Base-by-base conservation (phyloP, 108 stramenopile species). In the Cyclotella cryptica region DNA sequence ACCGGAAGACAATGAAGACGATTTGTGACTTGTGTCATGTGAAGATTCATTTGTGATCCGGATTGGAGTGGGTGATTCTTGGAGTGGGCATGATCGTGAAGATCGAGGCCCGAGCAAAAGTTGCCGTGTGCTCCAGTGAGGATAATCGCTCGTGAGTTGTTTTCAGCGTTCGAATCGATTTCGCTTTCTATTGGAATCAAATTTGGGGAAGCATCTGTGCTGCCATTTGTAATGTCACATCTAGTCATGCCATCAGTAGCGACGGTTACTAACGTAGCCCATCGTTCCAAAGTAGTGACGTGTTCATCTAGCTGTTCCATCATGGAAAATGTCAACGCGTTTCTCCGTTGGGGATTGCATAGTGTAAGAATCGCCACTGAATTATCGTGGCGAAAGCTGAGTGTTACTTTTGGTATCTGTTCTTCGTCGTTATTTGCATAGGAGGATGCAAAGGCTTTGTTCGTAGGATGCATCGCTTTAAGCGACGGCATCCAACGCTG, bases 91-190 rank as follows among this genome's bases (percentile, higher is more conserved):
- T 67, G 41, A 51, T 76, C 75, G 19, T 66, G 82, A 13, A 83
- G 66, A 41, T 83, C 82, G 19, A 83, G 51, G 13, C 82, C 82
- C 10, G 82, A 65, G 27, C 82, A 83, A 46, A 83, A 83, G 26
- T 61, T 67, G 0, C 75, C 82, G 12, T 30, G n/a, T 22, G n/a
- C 28, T n/a, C 82, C 82, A 15, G 82, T 77, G 14, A 83, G 43
- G 22, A 83, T 69, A 18, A 83, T 39, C 9, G 47, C 75, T 15
- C 75, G 65, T 46, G 81, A 52, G 58, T 75, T 66, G 61, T 79
- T 79, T 24, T 54, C 39, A 5, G 10, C 29, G 8, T 26, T 17
- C 3, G 17, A 8, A 4, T 41, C 70, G n/a, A 1, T 18, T 39
- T 42, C 5, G 28, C n/a, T 14, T 0, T 18, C 35, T 39, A 21